phyloP scores from a whole-genome alignment of 768 basidiomycete species.

The Naganishia vaughanmartiniae region DNA sequence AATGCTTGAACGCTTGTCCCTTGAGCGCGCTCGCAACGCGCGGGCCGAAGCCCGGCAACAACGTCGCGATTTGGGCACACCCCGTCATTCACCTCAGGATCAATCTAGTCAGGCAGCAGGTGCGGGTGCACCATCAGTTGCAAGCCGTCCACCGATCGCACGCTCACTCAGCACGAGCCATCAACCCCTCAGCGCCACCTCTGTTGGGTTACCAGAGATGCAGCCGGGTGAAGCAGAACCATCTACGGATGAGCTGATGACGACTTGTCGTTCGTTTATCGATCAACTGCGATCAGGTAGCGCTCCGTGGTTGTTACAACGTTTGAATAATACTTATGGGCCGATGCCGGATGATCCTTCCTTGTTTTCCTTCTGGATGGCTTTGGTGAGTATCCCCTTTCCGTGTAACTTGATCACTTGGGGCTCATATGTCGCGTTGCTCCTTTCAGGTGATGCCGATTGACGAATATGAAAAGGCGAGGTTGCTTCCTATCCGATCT shows the following conservation, averaged over 20 bases:
- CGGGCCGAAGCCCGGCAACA: conserved; percentile 1
- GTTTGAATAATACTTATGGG: conserved; percentile 74
- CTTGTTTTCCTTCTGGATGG: conserved; percentile 85
- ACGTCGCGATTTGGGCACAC: background rate
- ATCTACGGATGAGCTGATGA: conserved; percentile 62
- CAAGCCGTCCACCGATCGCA: conserved; percentile 7
- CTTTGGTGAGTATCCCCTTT: conserved; percentile 57
- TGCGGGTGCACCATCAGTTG: background rate
- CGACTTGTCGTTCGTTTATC: conserved; percentile 63
- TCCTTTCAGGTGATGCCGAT: conserved; percentile 65
- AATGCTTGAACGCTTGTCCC: conserved; percentile 49
- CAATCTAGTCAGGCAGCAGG: background rate
- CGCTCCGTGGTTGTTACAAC: conserved; percentile 90
- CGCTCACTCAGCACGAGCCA: background rate
- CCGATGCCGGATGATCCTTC: conserved; percentile 69
- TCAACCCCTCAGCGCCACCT: background rate
- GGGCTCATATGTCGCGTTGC: conserved; percentile 40
- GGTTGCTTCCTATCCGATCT: conserved; percentile 70
- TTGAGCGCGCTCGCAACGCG: conserved; percentile 31
- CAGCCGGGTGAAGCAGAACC: conserved; percentile 25
- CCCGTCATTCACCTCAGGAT: background rate
- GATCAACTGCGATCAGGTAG: conserved; percentile 65
- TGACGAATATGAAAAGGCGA: conserved; percentile 83
- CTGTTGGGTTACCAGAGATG: conserved; percentile 11
- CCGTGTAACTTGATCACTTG: background rate